Evolutionary conservation across 2,329 filamentous ascomycete genomes (phyloP), one percentile per base, ranked within the genome.

Genomic region (Rutstroemia sydowiana): DNA sequence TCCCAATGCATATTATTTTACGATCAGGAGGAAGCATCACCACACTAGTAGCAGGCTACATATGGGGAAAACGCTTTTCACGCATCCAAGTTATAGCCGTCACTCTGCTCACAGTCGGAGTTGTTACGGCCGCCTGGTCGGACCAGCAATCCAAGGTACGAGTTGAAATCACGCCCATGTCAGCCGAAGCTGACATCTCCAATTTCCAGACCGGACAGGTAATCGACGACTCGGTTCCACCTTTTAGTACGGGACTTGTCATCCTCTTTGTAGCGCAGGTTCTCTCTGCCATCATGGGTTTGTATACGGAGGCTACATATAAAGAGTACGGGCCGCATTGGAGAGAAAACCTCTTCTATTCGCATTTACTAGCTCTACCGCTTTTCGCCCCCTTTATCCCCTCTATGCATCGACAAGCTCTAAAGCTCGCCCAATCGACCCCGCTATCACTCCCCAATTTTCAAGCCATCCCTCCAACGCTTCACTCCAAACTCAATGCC

Each of bases 301-400:
- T 96, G 28, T 97, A 95, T 67, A 92, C 92, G 0, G 91, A 98
- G 68, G 83, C 90, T 59, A 88, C 91, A 1, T 98, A 97, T 71
- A 79, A 79, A 53, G 79, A 78, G 52, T 90, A 95, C 68, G 90
- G 91, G 5, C 87, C 87, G 28, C 86, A 93, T 68, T 97, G 93
- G 89, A 87, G 85, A 61, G 93, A 97, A 68, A 95, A 95, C 59
- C 77, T 98, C 11, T 97, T 98, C 72, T 98, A 97, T 73, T 95
- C 88, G 1, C 83, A 87, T 59, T 67, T 88, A 7, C 75, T 92
- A 20, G 88, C 85, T 0, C 71, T 93, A 40, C 87, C 88, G 0
- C 74, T 93, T 20, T 93, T 92, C 64, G 63, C 87, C 2, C 86
- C 85, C 3, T 85, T 92, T 58, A 68, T 79, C n/a, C 77, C 78